A percentile compares a stretch with the other conserved stretches of the same genome.
phyloP scores from a whole-genome alignment of 371 early-diverging fungal genomes.

The Entomophthora muscae region DNA sequence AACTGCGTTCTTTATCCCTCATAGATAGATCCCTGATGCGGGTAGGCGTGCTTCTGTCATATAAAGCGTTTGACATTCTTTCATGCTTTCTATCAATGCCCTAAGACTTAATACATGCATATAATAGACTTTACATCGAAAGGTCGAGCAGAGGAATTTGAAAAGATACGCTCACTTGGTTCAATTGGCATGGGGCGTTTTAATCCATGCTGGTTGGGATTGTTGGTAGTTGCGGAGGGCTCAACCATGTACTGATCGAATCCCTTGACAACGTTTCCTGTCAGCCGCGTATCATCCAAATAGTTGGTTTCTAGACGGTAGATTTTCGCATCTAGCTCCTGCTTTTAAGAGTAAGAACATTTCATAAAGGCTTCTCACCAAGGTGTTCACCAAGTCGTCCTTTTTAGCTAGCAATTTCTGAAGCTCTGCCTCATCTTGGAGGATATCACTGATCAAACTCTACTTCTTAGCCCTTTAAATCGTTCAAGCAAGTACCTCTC shows the following conservation, averaged over 20 bases:
- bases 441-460: not conserved
- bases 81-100: not conserved
- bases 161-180: conserved; percentile 1
- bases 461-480: not conserved
- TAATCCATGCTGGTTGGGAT: not conserved
- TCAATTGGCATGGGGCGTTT: conserved; percentile 2
- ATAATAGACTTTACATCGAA: not conserved
- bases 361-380: not conserved
- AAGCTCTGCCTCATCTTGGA: not conserved
- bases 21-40: too few relatives aligned
- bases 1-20: not conserved
- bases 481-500: not conserved
- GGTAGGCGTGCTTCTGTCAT: not conserved
- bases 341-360: not conserved
- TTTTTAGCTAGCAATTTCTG: not conserved
- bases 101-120: not conserved
- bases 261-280: conserved; percentile 6
- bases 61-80: not conserved
- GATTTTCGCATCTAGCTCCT: not conserved
- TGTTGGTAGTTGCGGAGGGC: not conserved
- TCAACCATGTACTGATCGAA: conserved; percentile 7
- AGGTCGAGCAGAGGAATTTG: not conserved
- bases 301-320: conserved; percentile 7
- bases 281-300: conserved; percentile 3
- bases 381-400: not conserved